Conservation (phyloP, 192 early-diverging fungal species). For the Piromyces finnis region DNA sequence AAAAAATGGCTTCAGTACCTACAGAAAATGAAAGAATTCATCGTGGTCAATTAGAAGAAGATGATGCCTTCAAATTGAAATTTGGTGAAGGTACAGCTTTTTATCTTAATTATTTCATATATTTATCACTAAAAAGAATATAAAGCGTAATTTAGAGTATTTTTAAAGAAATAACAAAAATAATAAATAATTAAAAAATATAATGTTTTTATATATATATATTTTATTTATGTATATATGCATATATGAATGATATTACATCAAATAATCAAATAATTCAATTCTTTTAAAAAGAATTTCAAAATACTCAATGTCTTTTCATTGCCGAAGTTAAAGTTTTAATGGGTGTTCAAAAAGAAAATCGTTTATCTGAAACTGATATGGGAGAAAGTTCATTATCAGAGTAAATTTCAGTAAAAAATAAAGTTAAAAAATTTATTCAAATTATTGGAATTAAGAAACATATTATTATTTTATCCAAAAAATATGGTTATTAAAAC, state of each 20-base stretch:
- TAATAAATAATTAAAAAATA: too few relatives aligned
- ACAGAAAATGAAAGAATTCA: conserved; percentile 2
- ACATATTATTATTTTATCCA: too few relatives aligned
- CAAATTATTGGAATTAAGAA: too few relatives aligned
- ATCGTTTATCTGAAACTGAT: not conserved
- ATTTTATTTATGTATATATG: too few relatives aligned
- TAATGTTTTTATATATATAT: too few relatives aligned
- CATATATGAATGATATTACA: too few relatives aligned
- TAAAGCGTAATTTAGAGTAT: too few relatives aligned
- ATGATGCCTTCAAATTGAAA: conserved; percentile 38
- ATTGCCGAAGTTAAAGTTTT: conserved; percentile 56
- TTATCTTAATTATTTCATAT: too few relatives aligned
- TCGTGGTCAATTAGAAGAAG: conserved; percentile 32
- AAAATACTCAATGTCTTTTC: conserved; percentile 47
- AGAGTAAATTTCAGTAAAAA: not conserved
- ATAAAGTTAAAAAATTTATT: too few relatives aligned
- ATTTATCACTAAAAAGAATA: conserved; percentile 4
- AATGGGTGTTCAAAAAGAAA: conserved; percentile 41
- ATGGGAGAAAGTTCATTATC: not conserved
- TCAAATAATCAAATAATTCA: not conserved
- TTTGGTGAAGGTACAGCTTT: conserved; percentile 46
- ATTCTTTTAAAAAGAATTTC: conserved; percentile 24
- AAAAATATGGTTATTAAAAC: too few relatives aligned
- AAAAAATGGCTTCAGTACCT: not conserved
- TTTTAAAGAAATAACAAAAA: too few relatives aligned